Percentiles rank a stretch among this genome's conserved stretches.
phyloP scores from a whole-genome alignment of 1,284 basidiomycete species.

The Cutaneotrichosporon spelunceum region DNA sequence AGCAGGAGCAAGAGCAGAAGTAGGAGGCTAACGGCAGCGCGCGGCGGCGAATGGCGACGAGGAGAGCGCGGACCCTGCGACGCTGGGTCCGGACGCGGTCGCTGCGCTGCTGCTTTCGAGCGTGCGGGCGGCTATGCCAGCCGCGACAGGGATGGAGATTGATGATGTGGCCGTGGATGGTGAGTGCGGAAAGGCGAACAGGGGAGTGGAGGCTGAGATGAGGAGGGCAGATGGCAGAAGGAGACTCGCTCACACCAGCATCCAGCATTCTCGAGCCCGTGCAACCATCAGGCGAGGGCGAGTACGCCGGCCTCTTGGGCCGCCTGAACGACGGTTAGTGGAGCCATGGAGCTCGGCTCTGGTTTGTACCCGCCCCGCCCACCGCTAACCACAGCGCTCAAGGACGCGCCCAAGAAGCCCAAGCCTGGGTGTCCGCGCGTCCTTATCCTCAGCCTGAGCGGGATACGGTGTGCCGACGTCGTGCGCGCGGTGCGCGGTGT shows the following conservation, averaged over 20 bases:
- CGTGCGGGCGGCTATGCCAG: constrained; percentile 39
- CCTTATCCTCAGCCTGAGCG: constrained; percentile 47
- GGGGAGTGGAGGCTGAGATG: not conserved
- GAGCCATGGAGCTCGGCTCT: too few relatives aligned
- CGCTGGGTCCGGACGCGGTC: constrained; percentile 27
- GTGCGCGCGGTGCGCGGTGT: constrained; percentile 46
- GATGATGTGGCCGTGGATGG: constrained; percentile 41
- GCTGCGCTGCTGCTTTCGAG: constrained; percentile 33
- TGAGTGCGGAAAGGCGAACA: constrained; percentile 17
- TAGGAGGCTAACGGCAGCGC: constrained; percentile 3
- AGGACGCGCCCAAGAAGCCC: constrained; percentile 30
- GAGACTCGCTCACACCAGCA: constrained; percentile 1
- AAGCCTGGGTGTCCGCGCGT: constrained; percentile 37
- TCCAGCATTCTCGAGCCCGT: constrained; percentile 4
- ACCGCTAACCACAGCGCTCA: constrained; percentile 17
- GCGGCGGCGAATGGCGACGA: constrained; percentile 7
- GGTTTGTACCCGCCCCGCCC: not conserved
- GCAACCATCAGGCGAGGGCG: not conserved
- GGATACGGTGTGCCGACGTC: constrained; percentile 51
- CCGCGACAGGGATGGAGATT: constrained; percentile 46
- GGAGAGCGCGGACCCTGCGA: constrained; percentile 24
- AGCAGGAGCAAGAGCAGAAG: too few relatives aligned
- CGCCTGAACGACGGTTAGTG: constrained; percentile 22
- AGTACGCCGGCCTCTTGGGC: constrained; percentile 16
- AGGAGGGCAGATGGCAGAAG: not conserved